These are phyloP conservation scores for Hypoxylon perforatum DNA, from an alignment of 495 filamentous ascomycete genomes.

Conservation along the genomic window DNA sequence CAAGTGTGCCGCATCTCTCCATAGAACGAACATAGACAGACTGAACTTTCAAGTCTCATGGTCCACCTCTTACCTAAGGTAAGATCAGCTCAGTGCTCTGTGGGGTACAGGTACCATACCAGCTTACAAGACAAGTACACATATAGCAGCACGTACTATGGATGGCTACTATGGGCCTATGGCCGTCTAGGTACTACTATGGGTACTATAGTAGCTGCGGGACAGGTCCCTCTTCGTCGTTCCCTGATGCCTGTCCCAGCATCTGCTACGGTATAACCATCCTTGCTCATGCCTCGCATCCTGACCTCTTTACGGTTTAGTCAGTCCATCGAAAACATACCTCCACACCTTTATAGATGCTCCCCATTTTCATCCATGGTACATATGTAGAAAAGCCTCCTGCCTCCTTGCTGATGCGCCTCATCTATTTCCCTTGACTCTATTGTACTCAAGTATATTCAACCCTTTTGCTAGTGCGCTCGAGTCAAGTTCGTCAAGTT, in stretches of 20 bases:
- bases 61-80: too few species aligned
- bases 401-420: constrained; percentile 27
- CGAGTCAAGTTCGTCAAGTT: neutral
- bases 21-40: too few species aligned
- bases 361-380: constrained; percentile 18
- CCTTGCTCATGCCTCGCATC: constrained; percentile 46
- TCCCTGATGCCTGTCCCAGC: constrained; percentile 23
- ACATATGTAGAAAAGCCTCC: constrained; percentile 28
- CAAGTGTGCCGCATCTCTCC: too few species aligned
- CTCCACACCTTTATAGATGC: constrained; percentile 44
- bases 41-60: too few species aligned
- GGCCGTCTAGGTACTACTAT: neutral
- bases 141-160: too few species aligned
- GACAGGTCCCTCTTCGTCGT: constrained; percentile 28
- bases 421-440: constrained; percentile 8
- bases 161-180: too few species aligned
- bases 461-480: neutral
- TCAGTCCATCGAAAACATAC: constrained; percentile 45
- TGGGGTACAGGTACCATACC: too few species aligned
- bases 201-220: constrained; percentile 31
- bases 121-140: too few species aligned
- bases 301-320: constrained; percentile 48
- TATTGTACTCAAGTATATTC: constrained; percentile 14
- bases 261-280: constrained; percentile 38
- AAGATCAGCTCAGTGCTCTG: too few species aligned